phyloP scores from a whole-genome alignment of 2,329 filamentous ascomycete species.

The Verticillium dahliae region DNA sequence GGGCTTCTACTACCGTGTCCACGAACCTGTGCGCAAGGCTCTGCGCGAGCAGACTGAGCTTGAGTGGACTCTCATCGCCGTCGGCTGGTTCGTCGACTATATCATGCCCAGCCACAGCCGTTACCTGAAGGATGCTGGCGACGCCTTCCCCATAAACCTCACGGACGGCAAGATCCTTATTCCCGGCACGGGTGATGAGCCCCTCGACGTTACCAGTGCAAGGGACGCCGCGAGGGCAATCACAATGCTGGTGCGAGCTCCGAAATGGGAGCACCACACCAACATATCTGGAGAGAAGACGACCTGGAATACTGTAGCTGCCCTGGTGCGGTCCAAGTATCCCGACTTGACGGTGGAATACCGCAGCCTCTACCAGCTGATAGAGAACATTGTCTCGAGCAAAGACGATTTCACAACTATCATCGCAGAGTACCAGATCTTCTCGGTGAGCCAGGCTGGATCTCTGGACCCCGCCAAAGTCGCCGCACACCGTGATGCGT shows the following conservation, averaged over 20 bases:
- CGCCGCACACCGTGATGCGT: slow-evolving; percentile 5
- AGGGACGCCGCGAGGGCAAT: slow-evolving; percentile 8
- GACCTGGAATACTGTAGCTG: slow-evolving; percentile 1
- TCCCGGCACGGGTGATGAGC: slow-evolving; percentile 4
- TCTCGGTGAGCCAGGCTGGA: slow-evolving; percentile 5
- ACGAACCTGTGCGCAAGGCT: slow-evolving; percentile 2
- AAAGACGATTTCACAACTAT: neutral
- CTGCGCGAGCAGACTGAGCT: slow-evolving; percentile 7
- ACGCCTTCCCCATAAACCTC: slow-evolving; percentile 5
- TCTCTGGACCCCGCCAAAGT: slow-evolving; percentile 6
- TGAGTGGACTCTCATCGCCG: slow-evolving; percentile 11
- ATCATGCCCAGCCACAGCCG: slow-evolving; percentile 7
- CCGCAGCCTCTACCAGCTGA: slow-evolving; percentile 3
- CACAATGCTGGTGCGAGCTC: slow-evolving; percentile 3
- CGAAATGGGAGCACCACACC: slow-evolving; percentile 6
- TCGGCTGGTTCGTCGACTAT: slow-evolving; percentile 11
- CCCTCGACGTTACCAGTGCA: slow-evolving; percentile 2
- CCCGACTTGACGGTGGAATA: neutral
- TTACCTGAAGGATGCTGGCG: slow-evolving; percentile 5
- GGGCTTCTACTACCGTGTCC: slow-evolving; percentile 6
- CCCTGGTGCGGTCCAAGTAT: neutral
- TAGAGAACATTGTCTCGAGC: neutral
- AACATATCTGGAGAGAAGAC: slow-evolving; percentile 8
- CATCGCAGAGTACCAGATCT: slow-evolving; percentile 6
- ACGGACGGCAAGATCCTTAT: neutral